A percentile compares a stretch with the other conserved stretches of the same genome.
Evolutionary conservation across 164 flowering plant species (phyloP).

Genomic region (Umbellularia californica): DNA sequence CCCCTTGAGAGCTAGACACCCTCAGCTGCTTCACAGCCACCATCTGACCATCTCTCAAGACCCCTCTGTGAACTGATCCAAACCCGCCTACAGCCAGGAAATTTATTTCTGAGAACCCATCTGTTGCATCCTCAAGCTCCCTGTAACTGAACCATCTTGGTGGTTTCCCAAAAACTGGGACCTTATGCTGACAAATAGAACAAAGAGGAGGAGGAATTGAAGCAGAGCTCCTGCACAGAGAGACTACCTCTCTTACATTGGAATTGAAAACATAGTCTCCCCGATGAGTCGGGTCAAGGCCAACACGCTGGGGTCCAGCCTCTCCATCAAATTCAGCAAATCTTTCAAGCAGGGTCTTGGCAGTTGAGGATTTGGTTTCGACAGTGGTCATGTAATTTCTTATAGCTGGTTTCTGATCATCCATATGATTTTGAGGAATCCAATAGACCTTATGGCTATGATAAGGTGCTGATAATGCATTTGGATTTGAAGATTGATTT

Average conservation of each 20-base stretch:
- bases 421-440: slow-evolving; percentile 41
- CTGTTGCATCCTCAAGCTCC: slow-evolving; percentile 78
- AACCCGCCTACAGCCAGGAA: slow-evolving; percentile 76
- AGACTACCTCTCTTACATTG: slow-evolving; percentile 50
- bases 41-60: slow-evolving; percentile 62
- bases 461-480: slow-evolving; percentile 14
- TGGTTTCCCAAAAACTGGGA: slow-evolving; percentile 84
- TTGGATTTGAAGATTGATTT: slow-evolving; percentile 5
- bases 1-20: slow-evolving; percentile 51
- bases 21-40: slow-evolving; percentile 86
- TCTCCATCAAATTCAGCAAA: slow-evolving; percentile 39
- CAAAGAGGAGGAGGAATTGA: slow-evolving; percentile 85
- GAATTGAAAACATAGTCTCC: slow-evolving; percentile 25
- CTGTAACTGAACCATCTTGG: slow-evolving; percentile 58
- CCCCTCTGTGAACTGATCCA: slow-evolving; percentile 74
- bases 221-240: slow-evolving; percentile 39
- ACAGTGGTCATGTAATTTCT: slow-evolving; percentile 13
- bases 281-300: slow-evolving; percentile 6
- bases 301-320: slow-evolving; percentile 8
- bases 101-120: slow-evolving; percentile 58
- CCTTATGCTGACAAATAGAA: slow-evolving; percentile 69
- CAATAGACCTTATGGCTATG: slow-evolving; percentile 26
- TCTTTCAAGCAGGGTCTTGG: slow-evolving; percentile 31
- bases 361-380: slow-evolving; percentile 13
- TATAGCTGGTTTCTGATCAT: slow-evolving; percentile 18